phyloP scores from a whole-genome alignment of 352 stramenopile genomes.

The Blastocystis sp. region DNA sequence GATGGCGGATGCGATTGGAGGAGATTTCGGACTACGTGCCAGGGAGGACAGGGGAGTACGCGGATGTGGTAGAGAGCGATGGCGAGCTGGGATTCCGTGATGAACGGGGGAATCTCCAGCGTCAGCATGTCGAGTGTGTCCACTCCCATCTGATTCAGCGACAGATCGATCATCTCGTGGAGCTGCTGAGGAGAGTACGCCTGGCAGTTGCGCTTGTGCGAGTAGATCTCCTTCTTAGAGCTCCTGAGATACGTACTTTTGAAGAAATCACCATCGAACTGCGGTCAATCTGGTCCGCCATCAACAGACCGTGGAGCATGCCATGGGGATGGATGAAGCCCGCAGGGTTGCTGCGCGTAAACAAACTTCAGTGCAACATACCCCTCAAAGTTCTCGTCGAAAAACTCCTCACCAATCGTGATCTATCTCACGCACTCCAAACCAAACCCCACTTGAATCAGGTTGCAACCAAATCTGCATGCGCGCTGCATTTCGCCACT shows the following conservation, averaged over 20 bases:
- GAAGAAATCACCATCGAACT: conserved; percentile 25
- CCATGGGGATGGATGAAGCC: conserved; percentile 35
- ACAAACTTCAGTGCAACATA: neutral
- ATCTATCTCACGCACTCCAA: neutral
- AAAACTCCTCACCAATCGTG: conserved; percentile 35
- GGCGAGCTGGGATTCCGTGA: conserved; percentile 44
- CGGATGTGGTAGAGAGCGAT: conserved; percentile 37
- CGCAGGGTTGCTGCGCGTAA: conserved; percentile 5
- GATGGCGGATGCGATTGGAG: neutral
- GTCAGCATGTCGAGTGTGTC: conserved; percentile 37
- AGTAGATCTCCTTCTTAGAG: neutral
- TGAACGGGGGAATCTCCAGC: conserved; percentile 49
- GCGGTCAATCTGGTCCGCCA: neutral
- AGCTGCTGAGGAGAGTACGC: conserved; percentile 25
- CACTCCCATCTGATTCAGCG: conserved; percentile 16
- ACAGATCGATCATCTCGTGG: conserved; percentile 23
- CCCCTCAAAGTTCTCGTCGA: conserved; percentile 38
- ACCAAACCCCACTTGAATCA: neutral
- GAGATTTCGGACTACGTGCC: conserved; percentile 13
- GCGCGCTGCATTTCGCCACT: conserved; percentile 45
- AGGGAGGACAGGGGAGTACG: neutral
- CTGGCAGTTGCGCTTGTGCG: conserved; percentile 7
- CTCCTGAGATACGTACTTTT: neutral
- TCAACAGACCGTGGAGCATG: conserved; percentile 37
- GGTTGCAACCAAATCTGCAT: conserved; percentile 25